Base-by-base conservation (phyloP, 139 green algal species). In the Chlamydomonas applanata region DNA sequence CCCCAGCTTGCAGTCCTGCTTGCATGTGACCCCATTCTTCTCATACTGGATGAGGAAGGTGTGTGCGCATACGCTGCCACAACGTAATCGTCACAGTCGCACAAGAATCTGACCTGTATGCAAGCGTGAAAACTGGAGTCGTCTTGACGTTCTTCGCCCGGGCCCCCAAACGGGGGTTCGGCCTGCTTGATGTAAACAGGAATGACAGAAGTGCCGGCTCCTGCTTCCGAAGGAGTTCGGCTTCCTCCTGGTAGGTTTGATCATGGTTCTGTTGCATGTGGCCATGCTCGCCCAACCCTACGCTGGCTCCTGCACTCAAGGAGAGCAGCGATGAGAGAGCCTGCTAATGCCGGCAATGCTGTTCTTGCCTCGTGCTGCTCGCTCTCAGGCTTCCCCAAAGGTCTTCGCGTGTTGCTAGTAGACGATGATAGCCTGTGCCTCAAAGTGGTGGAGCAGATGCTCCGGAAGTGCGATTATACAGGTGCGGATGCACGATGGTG, bases 341-440 rank as follows among this genome's bases (percentile, higher is more conserved):
- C 61, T 40, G 45, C 22, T 52, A 64, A 77, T 4, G 27, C 77
- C 73, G 7, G 40, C 40, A 49, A 7, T 11, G 40, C 40, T 11
- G 7, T 11, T 49, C 7, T 11, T 49, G 40, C 40, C 40, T 49
- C 40, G 7, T 11, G 7, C 7, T 49, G 7, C 7, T 49, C 40
- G 11, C 40, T 7, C 11, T 40, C 53, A 80, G 70, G 53, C 71
- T 91, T 87, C 54, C 86, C 88, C 4, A 67, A 61, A 20, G 89
- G 90, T 0, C 33, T 97, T 69, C 83, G 89, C 2, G 91, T 98
- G 17, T 78, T 98, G 29, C 89, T 97, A 1, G 94, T 98, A 0
- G 94, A 98, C 67, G 94, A 98, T 77, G 95, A 98, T 75, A 85
- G 88, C 1, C 82, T 96, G 16, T 98, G 91, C 79, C 80, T 98